Evolutionary conservation across 768 basidiomycete species (phyloP).

Genomic region (Clitopilus passeckerianus): DNA sequence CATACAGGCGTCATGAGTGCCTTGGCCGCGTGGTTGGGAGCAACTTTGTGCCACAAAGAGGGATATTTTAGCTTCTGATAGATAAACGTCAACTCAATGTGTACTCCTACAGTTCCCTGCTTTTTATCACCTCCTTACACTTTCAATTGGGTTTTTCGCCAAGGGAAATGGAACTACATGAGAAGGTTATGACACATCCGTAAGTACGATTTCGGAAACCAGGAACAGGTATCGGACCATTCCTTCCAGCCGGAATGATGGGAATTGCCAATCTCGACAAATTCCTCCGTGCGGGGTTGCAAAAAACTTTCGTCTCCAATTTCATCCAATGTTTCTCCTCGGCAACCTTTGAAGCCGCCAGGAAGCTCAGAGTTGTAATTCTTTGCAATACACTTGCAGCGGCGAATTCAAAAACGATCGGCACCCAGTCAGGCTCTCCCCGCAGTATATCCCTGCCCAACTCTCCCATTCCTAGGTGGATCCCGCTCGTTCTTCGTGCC

Average conservation of each 20-base stretch:
- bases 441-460: too few species aligned
- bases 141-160: too few species aligned
- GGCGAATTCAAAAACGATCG: too few species aligned
- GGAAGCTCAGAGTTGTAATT: too few species aligned
- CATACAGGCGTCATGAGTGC: background rate
- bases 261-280: background rate
- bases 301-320: background rate
- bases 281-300: background rate
- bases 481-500: too few species aligned
- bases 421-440: too few species aligned
- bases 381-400: too few species aligned
- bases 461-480: too few species aligned
- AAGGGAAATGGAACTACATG: too few species aligned
- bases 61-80: background rate
- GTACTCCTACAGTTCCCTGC: too few species aligned
- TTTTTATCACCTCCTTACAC: too few species aligned
- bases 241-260: background rate
- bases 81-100: background rate
- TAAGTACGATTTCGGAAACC: background rate
- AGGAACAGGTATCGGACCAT: background rate
- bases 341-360: background rate
- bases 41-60: background rate
- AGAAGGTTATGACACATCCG: background rate
- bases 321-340: background rate
- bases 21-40: background rate